Evolutionary conservation across 2,329 filamentous ascomycete species (phyloP), one percentile per base, ranked within the genome.

Genomic region (Colletotrichum cereale): DNA sequence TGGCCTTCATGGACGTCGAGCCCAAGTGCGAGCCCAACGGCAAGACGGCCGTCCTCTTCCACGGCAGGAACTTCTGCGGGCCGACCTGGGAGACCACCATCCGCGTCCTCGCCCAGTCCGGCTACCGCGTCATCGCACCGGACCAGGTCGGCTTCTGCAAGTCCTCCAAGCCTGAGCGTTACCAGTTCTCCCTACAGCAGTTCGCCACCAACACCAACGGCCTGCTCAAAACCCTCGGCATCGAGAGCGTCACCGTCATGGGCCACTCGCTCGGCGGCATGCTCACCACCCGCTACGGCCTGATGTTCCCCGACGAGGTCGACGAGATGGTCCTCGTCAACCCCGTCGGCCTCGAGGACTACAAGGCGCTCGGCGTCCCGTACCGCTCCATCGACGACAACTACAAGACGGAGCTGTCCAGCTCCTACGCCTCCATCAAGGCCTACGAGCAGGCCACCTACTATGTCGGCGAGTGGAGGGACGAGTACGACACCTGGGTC

Each of bases 61-160:
- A 89, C 75, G 87, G 87, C 74, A 88, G 87, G 78, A 88, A 88
- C 78, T 89, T 89, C 73, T 89, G 87, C 76, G 84, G 82, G 44
- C 80, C 85, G 29, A 89, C 86, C 10, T 89, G 87, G 87, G 80
- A 83, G 65, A 77, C 77, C 21, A 88, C 86, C 18, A 84, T 85
- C n/a, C 73, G 77, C 14, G 76, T 79, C 14, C 82, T 89, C 65
- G 75, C 80, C 4, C 72, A 74, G 2, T 76, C 75, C 36, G 87
- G 86, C 52, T 88, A 86, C 74, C 85, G 87, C 48, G 85, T 88
- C 62, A 83, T 89, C 62, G 79, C 86, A 2, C 85, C 86, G 0
- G 87, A 89, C 73, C 86, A 89, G 73, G 79, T 89, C 57, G 87
- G 87, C 70, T 89, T 87, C 79, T 89, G 87, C 83, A 88, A 88